Evolutionary conservation across 2,329 filamentous ascomycete genomes (phyloP).

Genomic region (Biscogniauxia mediterranea): DNA sequence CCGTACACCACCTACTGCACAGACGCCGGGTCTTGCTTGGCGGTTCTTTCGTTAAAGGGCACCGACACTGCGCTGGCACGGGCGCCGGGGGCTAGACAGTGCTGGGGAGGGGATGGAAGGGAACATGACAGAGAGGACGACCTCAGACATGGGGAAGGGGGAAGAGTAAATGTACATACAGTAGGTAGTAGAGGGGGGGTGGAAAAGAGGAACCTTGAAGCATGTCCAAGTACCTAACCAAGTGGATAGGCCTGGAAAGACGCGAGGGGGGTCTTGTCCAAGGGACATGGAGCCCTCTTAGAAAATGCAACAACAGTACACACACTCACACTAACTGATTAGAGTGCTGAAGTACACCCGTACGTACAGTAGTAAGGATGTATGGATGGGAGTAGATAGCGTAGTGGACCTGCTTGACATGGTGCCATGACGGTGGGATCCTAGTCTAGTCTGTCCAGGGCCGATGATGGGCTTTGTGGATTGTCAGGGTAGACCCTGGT

Average conservation of each 20-base stretch:
- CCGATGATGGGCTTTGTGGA: conserved; percentile 25
- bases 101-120: conserved; percentile 21
- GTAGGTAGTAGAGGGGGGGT: conserved; percentile 1
- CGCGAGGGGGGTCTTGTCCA: conserved; percentile 18
- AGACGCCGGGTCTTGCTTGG: conserved; percentile 33
- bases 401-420: conserved; percentile 22
- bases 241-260: conserved; percentile 15
- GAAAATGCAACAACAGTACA: conserved; percentile 8
- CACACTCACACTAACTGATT: conserved; percentile 3
- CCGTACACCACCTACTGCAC: conserved; percentile 29
- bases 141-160: conserved; percentile 10
- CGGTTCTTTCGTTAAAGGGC: conserved; percentile 29
- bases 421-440: conserved; percentile 33
- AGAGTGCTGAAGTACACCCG: not conserved
- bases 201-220: conserved; percentile 13
- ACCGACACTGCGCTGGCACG: conserved; percentile 32
- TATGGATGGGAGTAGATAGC: conserved; percentile 24
- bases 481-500: conserved; percentile 30
- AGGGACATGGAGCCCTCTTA: conserved; percentile 13
- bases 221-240: conserved; percentile 13
- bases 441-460: conserved; percentile 22
- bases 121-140: conserved; percentile 18
- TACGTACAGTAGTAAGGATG: conserved; percentile 13
- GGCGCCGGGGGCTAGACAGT: conserved; percentile 21
- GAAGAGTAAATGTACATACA: not conserved